Evolutionary conservation across 176 grass and related monocot genomes (phyloP).

Genomic region (Themeda triandra): DNA sequence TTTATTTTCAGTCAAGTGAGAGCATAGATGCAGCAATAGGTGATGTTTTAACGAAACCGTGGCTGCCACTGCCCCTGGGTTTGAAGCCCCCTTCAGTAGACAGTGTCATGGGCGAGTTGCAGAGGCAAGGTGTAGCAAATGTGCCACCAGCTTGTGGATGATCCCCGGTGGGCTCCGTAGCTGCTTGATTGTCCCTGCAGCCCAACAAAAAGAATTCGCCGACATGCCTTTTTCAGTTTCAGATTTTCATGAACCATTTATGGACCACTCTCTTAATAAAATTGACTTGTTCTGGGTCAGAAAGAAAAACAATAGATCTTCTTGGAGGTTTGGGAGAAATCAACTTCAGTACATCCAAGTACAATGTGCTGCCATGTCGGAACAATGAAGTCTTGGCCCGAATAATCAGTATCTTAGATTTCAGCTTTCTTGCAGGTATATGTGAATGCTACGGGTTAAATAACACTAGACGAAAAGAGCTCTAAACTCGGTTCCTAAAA

Average conservation of each 20-base stretch:
- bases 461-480: no score
- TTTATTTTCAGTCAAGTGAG: conserved; percentile 49
- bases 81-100: conserved; percentile 76
- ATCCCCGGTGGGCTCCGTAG: background rate
- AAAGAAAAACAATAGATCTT: background rate
- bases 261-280: background rate
- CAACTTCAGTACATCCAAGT: conserved; percentile 5
- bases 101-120: conserved; percentile 69
- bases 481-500: no score
- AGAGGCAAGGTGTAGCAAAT: conserved; percentile 61
- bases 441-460: no score
- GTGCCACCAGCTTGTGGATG: conserved; percentile 53
- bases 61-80: conserved; percentile 82
- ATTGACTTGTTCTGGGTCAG: background rate
- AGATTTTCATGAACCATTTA: background rate
- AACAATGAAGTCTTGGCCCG: background rate
- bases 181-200: background rate
- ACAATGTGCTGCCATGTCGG: background rate
- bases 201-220: conserved; percentile 13
- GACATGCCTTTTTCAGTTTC: conserved; percentile 14
- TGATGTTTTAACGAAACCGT: conserved; percentile 80
- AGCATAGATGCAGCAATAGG: conserved; percentile 80
- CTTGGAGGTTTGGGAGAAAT: background rate
- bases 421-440: no score
- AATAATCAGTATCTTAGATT: background rate